These are phyloP conservation scores for Sordaria brevicollis DNA, from an alignment of 495 filamentous ascomycete species.

Conservation along the genomic window DNA sequence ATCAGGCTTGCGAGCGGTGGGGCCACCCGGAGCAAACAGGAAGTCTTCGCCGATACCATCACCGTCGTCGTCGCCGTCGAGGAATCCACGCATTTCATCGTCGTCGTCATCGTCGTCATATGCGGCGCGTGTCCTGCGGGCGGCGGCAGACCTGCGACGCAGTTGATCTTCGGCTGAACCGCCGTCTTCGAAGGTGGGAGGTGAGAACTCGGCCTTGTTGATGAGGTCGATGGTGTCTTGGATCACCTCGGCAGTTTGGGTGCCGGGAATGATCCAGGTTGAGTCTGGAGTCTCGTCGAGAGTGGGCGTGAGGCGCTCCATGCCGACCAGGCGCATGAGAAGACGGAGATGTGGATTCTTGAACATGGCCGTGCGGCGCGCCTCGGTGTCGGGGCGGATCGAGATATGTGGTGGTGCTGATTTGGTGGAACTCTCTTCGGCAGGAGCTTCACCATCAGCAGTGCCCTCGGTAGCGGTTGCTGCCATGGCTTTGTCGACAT, in stretches of 20 bases:
- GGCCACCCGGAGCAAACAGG: slow-evolving; percentile 59
- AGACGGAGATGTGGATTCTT: slow-evolving; percentile 85
- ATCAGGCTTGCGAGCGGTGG: slow-evolving; percentile 38
- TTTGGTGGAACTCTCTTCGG: slow-evolving; percentile 24
- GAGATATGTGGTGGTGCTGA: slow-evolving; percentile 32
- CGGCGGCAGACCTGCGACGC: slow-evolving; percentile 49
- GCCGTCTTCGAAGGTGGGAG: slow-evolving; percentile 60
- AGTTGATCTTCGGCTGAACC: slow-evolving; percentile 65
- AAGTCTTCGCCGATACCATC: slow-evolving; percentile 41
- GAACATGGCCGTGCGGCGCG: slow-evolving; percentile 63
- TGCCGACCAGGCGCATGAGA: slow-evolving; percentile 66
- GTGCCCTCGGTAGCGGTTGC: slow-evolving; percentile 1
- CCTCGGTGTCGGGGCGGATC: slow-evolving; percentile 58
- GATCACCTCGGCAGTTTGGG: slow-evolving; percentile 50
- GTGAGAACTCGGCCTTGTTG: slow-evolving; percentile 60
- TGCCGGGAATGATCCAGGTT: slow-evolving; percentile 68
- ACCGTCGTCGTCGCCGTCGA: slow-evolving; percentile 52
- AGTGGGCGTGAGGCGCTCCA: slow-evolving; percentile 52
- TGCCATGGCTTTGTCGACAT: slow-evolving; percentile 46
- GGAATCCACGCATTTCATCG: slow-evolving; percentile 42
- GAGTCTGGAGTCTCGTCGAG: slow-evolving; percentile 61
- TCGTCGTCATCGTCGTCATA: slow-evolving; percentile 56
- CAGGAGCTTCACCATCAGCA: slow-evolving; percentile 30
- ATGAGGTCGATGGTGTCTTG: slow-evolving; percentile 50
- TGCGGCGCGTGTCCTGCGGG: slow-evolving; percentile 31